Evolutionary conservation across 2,329 filamentous ascomycete genomes (phyloP), one percentile per base, ranked within the genome.

Genomic region (Onygenales sp.): DNA sequence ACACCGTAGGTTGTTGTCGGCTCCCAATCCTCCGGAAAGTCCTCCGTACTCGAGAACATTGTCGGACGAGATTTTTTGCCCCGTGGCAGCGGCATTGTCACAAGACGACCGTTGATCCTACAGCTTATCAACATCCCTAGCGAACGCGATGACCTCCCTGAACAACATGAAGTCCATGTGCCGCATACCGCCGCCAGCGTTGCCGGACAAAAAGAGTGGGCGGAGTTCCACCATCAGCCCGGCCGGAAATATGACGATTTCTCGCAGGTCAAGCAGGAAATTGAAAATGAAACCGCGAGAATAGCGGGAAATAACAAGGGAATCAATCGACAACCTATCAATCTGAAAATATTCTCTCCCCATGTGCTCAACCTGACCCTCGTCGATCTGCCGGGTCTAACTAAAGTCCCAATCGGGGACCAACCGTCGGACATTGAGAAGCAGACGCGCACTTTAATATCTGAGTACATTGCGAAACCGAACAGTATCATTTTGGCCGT

Each of bases 391-490:
- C 93, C 93, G 3, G 93, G 93, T 63, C 75, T 98, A 67, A 98
- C 93, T 64, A 97, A 98, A 80, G 91, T 96, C 55, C 93, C 93
- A 33, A 97, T 98, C 69, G 93, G 93, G 60, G 93, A 98, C 69
- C 93, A 98, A 69, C 93, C 93, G 7, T 85, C 87, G 64, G 93
- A 98, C 67, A 98, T 98, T 66, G 93, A 98, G 78, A 97, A 96
- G 73, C 93, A 98, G 74, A 98, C 93, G 35, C 83, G 92, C 59
- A 95, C 89, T 61, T 81, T 98, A 63, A 97, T 98, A 64, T 87
- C 91, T 53, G 93, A 98, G 75, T 98, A 96, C 69, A 98, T 97
- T 66, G 91, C 91, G 54, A 98, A 98, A 75, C 92, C 93, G 11
- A 98, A 98, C 79, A 96, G 92, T 72, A 95, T 98, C 65, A 85